phyloP scores from a whole-genome alignment of 148 eudicot genomes.

The Chenopodium berlandieri region DNA sequence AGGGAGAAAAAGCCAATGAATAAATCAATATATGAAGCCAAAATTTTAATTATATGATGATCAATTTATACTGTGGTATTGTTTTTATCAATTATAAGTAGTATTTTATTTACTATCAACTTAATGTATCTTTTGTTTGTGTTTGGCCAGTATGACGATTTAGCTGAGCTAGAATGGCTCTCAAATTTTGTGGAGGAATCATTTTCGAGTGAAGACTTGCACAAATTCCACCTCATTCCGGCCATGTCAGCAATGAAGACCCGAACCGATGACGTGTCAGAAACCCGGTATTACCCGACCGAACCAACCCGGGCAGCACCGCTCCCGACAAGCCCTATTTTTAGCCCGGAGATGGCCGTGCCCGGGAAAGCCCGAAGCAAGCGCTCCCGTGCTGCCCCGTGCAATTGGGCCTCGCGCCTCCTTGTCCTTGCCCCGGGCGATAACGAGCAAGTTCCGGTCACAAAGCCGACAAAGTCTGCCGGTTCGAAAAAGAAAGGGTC shows the following conservation, averaged over 20 bases:
- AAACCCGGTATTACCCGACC: slow-evolving; percentile 31
- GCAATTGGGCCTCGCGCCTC: slow-evolving; percentile 83
- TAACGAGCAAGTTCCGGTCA: slow-evolving; percentile 13
- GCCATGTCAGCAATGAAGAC: slow-evolving; percentile 43
- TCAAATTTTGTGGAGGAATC: slow-evolving; percentile 92
- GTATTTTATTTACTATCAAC: not conserved
- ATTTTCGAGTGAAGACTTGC: slow-evolving; percentile 78
- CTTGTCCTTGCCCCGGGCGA: slow-evolving; percentile 29
- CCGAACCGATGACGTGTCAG: slow-evolving; percentile 32
- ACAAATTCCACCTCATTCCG: slow-evolving; percentile 59
- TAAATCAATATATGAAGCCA: slow-evolving; percentile 9
- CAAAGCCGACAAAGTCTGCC: slow-evolving; percentile 36
- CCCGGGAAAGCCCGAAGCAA: slow-evolving; percentile 96
- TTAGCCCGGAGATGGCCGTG: slow-evolving; percentile 54
- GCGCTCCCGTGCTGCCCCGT: slow-evolving; percentile 74
- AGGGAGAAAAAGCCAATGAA: slow-evolving; percentile 8
- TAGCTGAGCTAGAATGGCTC: slow-evolving; percentile 95
- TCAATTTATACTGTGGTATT: not conserved
- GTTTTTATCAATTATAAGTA: not conserved
- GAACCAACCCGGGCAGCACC: slow-evolving; percentile 6
- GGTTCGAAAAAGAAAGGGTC: slow-evolving; percentile 32
- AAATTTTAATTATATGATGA: not conserved
- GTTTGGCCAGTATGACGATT: slow-evolving; percentile 61
- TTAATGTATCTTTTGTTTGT: not conserved
- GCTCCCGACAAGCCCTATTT: slow-evolving; percentile 25